Conservation (phyloP, 805 yeast species). For the Metschnikowia continentalis region DNA sequence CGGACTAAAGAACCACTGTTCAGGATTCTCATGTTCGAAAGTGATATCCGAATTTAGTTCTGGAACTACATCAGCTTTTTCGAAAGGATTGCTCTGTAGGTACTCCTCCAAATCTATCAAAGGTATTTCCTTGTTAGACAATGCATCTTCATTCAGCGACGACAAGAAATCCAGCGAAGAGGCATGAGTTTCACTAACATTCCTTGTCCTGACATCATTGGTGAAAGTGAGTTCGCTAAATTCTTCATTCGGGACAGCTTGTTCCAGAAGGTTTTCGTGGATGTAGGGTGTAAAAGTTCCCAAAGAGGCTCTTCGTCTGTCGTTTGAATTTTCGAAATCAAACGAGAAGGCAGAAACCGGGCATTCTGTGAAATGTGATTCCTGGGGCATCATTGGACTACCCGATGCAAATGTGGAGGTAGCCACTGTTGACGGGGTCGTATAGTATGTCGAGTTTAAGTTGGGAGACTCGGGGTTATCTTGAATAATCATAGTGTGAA, state of each 20-base stretch:
- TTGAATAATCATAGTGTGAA: not conserved
- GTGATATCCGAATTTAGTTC: not conserved
- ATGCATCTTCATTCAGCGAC: not conserved
- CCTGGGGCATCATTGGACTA: conserved; percentile 1
- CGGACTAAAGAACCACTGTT: not conserved
- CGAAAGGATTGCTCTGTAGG: conserved; percentile 4
- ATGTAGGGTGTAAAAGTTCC: not conserved
- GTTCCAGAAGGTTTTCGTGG: not conserved
- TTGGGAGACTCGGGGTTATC: conserved; percentile 1
- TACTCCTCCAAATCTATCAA: conserved; percentile 1
- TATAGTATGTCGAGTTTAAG: not conserved
- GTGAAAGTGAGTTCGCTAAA: not conserved
- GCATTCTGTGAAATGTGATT: not conserved
- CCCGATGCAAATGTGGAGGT: conserved; percentile 3
- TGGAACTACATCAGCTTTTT: not conserved
- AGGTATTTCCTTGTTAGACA: not conserved
- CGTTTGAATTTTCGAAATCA: not conserved
- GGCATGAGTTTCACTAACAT: not conserved
- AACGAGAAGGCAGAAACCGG: not conserved
- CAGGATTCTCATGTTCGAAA: not conserved
- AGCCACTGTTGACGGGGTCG: conserved; percentile 4
- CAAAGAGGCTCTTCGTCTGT: not conserved
- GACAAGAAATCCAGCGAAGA: not conserved
- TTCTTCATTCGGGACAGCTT: not conserved
- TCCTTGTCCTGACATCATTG: not conserved